Evolutionary conservation across 2,329 filamentous ascomycete species (phyloP).

Genomic region (Nemania sp.): DNA sequence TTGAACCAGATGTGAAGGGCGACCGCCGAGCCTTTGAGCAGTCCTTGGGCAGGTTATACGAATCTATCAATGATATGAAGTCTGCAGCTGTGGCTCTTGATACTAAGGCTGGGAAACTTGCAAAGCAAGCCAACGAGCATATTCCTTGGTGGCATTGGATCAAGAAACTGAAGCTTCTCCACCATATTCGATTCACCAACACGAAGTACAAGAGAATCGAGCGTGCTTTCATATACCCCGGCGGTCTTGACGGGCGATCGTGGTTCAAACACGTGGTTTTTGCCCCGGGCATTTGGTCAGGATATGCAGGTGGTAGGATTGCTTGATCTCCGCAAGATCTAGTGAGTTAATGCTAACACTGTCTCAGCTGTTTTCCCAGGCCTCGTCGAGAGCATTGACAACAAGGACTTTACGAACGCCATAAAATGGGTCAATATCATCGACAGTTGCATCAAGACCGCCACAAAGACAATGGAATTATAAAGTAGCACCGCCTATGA

Average conservation of each 20-base stretch:
- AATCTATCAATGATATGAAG: slow-evolving; percentile 41
- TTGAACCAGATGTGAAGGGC: slow-evolving; percentile 37
- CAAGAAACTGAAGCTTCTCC: slow-evolving; percentile 66
- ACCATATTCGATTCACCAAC: slow-evolving; percentile 70
- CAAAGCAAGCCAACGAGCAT: slow-evolving; percentile 47
- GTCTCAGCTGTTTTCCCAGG: slow-evolving; percentile 63
- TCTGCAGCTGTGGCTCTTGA: slow-evolving; percentile 52
- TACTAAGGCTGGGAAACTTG: slow-evolving; percentile 46
- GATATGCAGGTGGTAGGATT: slow-evolving; percentile 72
- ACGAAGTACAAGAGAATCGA: slow-evolving; percentile 84
- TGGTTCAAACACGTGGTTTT: slow-evolving; percentile 98
- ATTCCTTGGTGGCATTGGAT: slow-evolving; percentile 82
- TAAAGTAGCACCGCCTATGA: background rate
- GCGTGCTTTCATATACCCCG: slow-evolving; percentile 74
- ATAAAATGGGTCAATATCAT: slow-evolving; percentile 65
- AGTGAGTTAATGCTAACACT: background rate
- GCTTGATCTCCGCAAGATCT: background rate
- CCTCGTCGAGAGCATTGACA: slow-evolving; percentile 65
- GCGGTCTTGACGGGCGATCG: slow-evolving; percentile 74
- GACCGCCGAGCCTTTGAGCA: slow-evolving; percentile 47
- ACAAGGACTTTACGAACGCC: slow-evolving; percentile 61
- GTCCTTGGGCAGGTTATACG: slow-evolving; percentile 46
- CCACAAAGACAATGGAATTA: slow-evolving; percentile 46
- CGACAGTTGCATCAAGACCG: slow-evolving; percentile 53
- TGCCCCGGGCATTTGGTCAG: slow-evolving; percentile 88